Conservation (phyloP, 192 early-diverging fungal species). For the Mortierella antarctica region DNA sequence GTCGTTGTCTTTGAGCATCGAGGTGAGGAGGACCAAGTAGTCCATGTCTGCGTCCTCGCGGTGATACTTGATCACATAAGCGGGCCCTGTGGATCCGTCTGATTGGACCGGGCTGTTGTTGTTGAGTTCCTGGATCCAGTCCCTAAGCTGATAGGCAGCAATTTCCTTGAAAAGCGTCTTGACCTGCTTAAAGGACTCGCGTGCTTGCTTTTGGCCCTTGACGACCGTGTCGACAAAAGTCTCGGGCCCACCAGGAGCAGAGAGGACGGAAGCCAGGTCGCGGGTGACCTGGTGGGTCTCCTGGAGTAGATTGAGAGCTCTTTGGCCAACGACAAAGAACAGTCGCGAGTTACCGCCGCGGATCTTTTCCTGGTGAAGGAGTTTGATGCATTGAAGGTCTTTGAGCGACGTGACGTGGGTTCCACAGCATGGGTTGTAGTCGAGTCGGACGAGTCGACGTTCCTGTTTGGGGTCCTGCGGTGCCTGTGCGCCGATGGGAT, state of each 20-base stretch:
- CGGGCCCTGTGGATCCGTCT: neutral
- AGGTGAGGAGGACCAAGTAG: slow-evolving; percentile 42
- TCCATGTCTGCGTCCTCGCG: slow-evolving; percentile 64
- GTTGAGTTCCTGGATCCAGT: slow-evolving; percentile 46
- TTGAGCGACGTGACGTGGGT: slow-evolving; percentile 70
- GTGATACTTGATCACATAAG: slow-evolving; percentile 43
- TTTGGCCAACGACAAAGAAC: slow-evolving; percentile 75
- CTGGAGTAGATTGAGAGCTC: slow-evolving; percentile 60
- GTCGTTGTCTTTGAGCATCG: slow-evolving; percentile 47
- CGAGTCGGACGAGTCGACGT: slow-evolving; percentile 57
- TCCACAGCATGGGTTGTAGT: slow-evolving; percentile 79
- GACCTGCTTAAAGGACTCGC: slow-evolving; percentile 39
- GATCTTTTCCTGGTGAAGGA: slow-evolving; percentile 71
- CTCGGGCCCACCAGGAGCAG: slow-evolving; percentile 52
- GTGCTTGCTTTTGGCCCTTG: slow-evolving; percentile 47
- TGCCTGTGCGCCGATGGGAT: slow-evolving; percentile 10
- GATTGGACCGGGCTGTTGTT: slow-evolving; percentile 13
- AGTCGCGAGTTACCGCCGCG: slow-evolving; percentile 72
- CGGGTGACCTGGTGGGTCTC: slow-evolving; percentile 46
- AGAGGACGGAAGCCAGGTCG: slow-evolving; percentile 49
- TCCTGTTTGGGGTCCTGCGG: neutral
- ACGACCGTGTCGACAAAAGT: slow-evolving; percentile 55
- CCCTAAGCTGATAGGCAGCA: slow-evolving; percentile 46
- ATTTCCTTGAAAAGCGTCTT: slow-evolving; percentile 51
- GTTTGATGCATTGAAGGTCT: slow-evolving; percentile 74